These are phyloP conservation scores for Ophiocordyceps camponoti-leonardi DNA, from an alignment of 2,329 filamentous ascomycete genomes.

Conservation along the genomic window DNA sequence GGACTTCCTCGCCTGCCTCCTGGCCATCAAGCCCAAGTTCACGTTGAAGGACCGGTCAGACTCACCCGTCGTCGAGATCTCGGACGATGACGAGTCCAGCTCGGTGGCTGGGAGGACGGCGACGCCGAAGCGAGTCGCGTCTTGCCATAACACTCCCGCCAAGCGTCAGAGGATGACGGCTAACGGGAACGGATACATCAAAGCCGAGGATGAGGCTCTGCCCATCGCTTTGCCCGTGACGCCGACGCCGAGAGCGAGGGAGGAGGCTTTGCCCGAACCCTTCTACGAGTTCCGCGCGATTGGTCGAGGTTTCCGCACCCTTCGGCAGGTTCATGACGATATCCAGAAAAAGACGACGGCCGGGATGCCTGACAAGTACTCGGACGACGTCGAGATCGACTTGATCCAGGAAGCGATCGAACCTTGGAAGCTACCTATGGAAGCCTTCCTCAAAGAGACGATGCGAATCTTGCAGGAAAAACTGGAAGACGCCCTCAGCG, in stretches of 20 bases:
- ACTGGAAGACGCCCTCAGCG: constrained; percentile 27
- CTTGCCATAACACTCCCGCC: constrained; percentile 13
- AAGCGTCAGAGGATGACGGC: constrained; percentile 13
- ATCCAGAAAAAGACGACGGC: constrained; percentile 36
- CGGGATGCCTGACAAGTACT: constrained; percentile 40
- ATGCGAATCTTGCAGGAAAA: constrained; percentile 28
- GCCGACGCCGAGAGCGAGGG: constrained; percentile 3
- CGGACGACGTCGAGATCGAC: constrained; percentile 40
- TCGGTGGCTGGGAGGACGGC: constrained; percentile 6
- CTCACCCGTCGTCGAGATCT: constrained; percentile 18
- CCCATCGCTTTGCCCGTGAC: too few species aligned
- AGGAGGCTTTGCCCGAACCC: constrained; percentile 11
- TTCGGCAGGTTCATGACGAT: constrained; percentile 33
- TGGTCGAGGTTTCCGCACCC: constrained; percentile 24
- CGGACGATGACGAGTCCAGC: constrained; percentile 19
- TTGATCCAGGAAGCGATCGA: constrained; percentile 38
- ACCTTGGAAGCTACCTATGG: constrained; percentile 39
- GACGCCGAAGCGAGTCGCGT: constrained; percentile 15
- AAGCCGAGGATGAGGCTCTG: constrained; percentile 19
- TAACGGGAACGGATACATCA: constrained; percentile 11
- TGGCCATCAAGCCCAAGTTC: constrained; percentile 29
- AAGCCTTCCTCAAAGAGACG: constrained; percentile 27
- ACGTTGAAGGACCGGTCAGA: constrained; percentile 21
- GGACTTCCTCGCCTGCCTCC: constrained; percentile 30
- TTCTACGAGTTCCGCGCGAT: constrained; percentile 22